These are phyloP conservation scores for Boletus reticulatus DNA, from an alignment of 768 basidiomycete species.

Conservation along the genomic window DNA sequence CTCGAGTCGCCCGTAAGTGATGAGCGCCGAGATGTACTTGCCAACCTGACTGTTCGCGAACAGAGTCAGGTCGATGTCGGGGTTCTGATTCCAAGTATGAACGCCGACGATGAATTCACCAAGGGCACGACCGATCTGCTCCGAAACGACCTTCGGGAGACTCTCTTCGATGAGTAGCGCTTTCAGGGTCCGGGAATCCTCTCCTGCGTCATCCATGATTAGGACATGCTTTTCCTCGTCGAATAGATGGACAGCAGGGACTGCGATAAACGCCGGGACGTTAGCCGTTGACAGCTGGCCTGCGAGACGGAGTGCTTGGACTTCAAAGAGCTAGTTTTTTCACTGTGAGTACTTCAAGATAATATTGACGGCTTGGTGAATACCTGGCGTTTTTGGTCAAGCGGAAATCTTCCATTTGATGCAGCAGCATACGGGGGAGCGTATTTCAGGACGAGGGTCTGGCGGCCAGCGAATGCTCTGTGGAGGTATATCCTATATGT, in stretches of 20 bases:
- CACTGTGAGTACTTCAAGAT: conserved; percentile 14
- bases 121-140: conserved; percentile 49
- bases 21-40: conserved; percentile 38
- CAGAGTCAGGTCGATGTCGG: conserved; percentile 28
- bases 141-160: conserved; percentile 28
- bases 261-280: conserved; percentile 39
- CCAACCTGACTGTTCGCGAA: conserved; percentile 43
- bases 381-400: conserved; percentile 57
- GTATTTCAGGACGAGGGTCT: conserved; percentile 60
- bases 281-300: conserved; percentile 30
- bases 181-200: conserved; percentile 37
- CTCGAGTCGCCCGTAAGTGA: conserved; percentile 46
- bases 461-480: conserved; percentile 37
- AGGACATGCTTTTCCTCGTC: conserved; percentile 50
- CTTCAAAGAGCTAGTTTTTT: conserved; percentile 41
- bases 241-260: conserved; percentile 48
- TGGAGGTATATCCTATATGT: conserved; percentile 51
- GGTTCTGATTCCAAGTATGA: conserved; percentile 46
- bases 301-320: conserved; percentile 48
- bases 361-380: not conserved
- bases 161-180: conserved; percentile 37
- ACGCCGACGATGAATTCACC: conserved; percentile 54
- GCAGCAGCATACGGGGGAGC: conserved; percentile 42
- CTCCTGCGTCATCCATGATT: conserved; percentile 64
- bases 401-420: conserved; percentile 20